Evolutionary conservation across 1,284 basidiomycete genomes (phyloP).

Genomic region (Ganoderma lucidum): DNA sequence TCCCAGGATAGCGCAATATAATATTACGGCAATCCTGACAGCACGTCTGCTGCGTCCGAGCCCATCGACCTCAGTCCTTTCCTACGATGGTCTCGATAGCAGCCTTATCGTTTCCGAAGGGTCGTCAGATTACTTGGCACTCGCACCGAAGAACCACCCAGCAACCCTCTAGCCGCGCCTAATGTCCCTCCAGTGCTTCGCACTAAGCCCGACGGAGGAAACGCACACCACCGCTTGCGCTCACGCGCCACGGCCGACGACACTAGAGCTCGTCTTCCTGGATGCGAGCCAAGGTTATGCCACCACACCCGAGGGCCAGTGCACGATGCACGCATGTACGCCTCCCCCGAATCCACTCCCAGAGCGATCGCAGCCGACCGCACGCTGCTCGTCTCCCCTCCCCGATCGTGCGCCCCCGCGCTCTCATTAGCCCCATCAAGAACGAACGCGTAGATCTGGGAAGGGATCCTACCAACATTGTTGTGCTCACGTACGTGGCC

Average conservation of each 20-base stretch:
- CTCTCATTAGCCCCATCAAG: neutral
- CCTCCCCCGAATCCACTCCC: neutral
- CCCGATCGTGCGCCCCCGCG: conserved; percentile 1
- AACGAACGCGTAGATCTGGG: neutral
- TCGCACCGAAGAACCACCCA: neutral
- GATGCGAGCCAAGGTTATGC: neutral
- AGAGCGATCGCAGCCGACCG: neutral
- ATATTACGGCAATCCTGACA: conserved; percentile 5
- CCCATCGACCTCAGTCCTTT: neutral
- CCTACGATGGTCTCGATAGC: neutral
- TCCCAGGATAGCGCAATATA: neutral
- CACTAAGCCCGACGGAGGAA: neutral
- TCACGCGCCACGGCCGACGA: neutral
- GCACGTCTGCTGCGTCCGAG: neutral
- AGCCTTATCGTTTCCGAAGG: neutral
- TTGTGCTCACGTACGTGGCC: conserved; percentile 1
- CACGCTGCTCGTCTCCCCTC: neutral
- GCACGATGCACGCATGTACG: neutral
- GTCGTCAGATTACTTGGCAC: neutral
- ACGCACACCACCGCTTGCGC: neutral
- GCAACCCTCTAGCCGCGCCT: neutral
- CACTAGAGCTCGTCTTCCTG: neutral
- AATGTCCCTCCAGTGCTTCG: neutral
- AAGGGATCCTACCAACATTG: neutral
- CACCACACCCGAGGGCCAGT: neutral